phyloP scores from a whole-genome alignment of 2,329 filamentous ascomycete species.

The Xylaria sp. region DNA sequence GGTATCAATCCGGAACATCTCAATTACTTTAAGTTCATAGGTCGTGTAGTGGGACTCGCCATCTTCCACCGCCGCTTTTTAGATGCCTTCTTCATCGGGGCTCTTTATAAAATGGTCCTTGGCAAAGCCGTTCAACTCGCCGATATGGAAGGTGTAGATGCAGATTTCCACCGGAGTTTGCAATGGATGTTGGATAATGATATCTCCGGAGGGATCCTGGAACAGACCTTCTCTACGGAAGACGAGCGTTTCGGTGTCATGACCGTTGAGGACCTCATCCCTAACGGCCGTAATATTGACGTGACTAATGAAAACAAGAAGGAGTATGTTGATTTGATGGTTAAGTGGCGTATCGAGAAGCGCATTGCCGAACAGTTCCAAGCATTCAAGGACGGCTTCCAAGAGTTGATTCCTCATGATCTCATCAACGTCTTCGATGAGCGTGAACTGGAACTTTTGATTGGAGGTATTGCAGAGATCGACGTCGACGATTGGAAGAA shows the following conservation, averaged over 20 bases:
- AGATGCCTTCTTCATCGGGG: constrained; percentile 98
- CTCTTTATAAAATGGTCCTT: constrained; percentile 99
- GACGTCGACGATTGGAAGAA: constrained; percentile 99
- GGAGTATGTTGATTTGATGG: constrained; percentile 98
- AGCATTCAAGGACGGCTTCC: constrained; percentile 96
- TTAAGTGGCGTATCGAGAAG: constrained; percentile 99
- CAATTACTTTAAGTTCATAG: constrained; percentile 99
- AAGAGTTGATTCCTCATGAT: constrained; percentile 95
- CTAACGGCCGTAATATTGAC: constrained; percentile 88
- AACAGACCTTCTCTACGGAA: constrained; percentile 96
- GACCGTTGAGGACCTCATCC: constrained; percentile 93
- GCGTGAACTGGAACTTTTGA: constrained; percentile 93
- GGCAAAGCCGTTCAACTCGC: constrained; percentile 90
- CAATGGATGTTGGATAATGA: constrained; percentile 99
- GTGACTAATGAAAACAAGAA: constrained; percentile 99
- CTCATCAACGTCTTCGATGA: constrained; percentile 99
- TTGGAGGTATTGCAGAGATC: constrained; percentile 99
- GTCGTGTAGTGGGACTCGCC: constrained; percentile 92
- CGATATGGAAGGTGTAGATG: constrained; percentile 99
- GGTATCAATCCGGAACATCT: constrained; percentile 99
- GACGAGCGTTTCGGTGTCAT: constrained; percentile 97
- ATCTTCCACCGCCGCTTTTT: constrained; percentile 99
- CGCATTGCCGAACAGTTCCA: constrained; percentile 98
- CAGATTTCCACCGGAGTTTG: constrained; percentile 95
- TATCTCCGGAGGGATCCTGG: constrained; percentile 89